phyloP scores from a whole-genome alignment of 345 rosid species.

The Citrus maxima region DNA sequence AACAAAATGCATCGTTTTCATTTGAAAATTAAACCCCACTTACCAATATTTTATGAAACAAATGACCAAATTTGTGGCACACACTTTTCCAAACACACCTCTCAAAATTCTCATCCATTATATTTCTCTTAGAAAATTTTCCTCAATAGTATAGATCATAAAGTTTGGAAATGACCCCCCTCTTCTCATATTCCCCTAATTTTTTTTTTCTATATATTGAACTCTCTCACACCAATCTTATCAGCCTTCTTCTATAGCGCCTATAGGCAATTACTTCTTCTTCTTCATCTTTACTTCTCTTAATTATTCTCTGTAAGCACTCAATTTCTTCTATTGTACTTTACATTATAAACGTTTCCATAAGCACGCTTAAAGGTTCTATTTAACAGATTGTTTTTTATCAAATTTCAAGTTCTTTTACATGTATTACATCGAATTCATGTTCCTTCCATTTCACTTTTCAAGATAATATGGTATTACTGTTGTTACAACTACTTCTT shows the following conservation, averaged over 20 bases:
- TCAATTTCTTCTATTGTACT: neutral
- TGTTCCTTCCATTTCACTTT: neutral
- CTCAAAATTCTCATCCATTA: conserved; percentile 3
- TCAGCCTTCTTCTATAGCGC: neutral
- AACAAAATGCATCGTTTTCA: conserved; percentile 18
- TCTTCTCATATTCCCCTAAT: neutral
- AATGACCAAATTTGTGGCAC: conserved; percentile 26
- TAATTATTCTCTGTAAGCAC: conserved; percentile 14
- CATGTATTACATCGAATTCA: neutral
- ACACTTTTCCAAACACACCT: conserved; percentile 11
- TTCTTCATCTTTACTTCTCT: neutral
- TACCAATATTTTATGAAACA: conserved; percentile 18
- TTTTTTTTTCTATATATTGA: conserved; percentile 20
- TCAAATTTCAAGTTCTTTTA: too few relatives aligned
- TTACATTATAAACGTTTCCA: neutral
- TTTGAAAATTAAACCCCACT: conserved; percentile 23
- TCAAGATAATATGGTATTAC: neutral
- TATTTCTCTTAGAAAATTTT: neutral
- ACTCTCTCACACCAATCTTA: conserved; percentile 7
- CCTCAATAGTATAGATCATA: neutral
- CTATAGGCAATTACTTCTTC: neutral
- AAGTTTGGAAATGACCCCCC: conserved; percentile 18
- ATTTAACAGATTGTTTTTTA: too few relatives aligned
- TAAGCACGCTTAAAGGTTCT: neutral
- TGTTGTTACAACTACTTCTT: neutral